Conservation (phyloP, 164 flowering plant genomes). For the grape (Vitis vinifera) region ASM3070453v1 NC_081817.1:26542001-26542500, state of each 20-base stretch:
- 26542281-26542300: background rate
- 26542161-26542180: background rate
- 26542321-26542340: background rate
- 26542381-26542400: too few species aligned
- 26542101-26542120: background rate
- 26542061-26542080: slow-evolving; percentile 8
- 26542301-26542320: background rate
- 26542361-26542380: too few species aligned
- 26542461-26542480: too few species aligned
- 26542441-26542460: too few species aligned
- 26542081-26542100: background rate
- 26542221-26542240: background rate
- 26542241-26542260: background rate
- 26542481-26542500: too few species aligned
- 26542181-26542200: background rate
- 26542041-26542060: slow-evolving; percentile 81
- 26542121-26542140: background rate
- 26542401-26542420: too few species aligned
- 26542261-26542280: background rate
- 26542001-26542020: slow-evolving; percentile 54
- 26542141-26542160: background rate
- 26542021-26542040: slow-evolving; percentile 84
- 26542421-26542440: too few species aligned
- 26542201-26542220: background rate
- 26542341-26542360: too few species aligned